A percentile compares a stretch with the other conserved stretches of the same genome.
Conservation (phyloP, 2,329 filamentous ascomycete species). For the Cyphellophora attinorum region DNA sequence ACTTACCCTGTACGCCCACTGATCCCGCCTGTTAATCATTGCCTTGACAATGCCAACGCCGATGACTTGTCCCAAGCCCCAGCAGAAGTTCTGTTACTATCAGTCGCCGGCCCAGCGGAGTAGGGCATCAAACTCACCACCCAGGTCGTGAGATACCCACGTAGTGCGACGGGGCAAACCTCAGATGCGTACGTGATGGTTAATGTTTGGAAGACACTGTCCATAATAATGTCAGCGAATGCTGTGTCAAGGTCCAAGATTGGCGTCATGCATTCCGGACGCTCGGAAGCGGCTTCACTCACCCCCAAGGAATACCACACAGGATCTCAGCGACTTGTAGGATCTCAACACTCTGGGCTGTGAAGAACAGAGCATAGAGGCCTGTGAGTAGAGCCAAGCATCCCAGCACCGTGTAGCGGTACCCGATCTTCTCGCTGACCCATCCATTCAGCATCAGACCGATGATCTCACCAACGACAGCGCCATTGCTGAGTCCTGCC, state of each 20-base stretch:
- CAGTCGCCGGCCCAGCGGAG: neutral
- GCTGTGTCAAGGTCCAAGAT: too few relatives aligned
- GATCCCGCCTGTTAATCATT: conserved; percentile 34
- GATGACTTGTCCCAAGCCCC: conserved; percentile 39
- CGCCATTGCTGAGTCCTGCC: conserved; percentile 22
- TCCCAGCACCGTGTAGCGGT: conserved; percentile 40
- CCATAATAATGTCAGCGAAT: too few relatives aligned
- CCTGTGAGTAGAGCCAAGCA: conserved; percentile 36
- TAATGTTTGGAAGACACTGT: conserved; percentile 42
- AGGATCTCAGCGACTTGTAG: conserved; percentile 43
- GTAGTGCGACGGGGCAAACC: conserved; percentile 36
- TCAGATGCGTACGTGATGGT: conserved; percentile 38
- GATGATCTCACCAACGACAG: conserved; percentile 27
- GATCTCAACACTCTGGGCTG: conserved; percentile 36
- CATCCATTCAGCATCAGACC: conserved; percentile 43
- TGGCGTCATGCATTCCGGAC: too few relatives aligned
- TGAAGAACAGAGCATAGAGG: conserved; percentile 43
- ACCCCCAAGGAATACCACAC: conserved; percentile 41
- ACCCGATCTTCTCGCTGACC: conserved; percentile 42
- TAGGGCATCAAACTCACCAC: too few relatives aligned
- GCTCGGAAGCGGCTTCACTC: too few relatives aligned
- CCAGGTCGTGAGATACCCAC: conserved; percentile 36
- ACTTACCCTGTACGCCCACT: conserved; percentile 46
- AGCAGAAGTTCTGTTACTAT: conserved; percentile 11
- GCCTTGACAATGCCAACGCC: conserved; percentile 41